A percentile compares a stretch with the other conserved stretches of the same genome.
These are phyloP conservation scores for Hyphodiscus hymeniophilus DNA, from an alignment of 495 filamentous ascomycete species.

Conservation along the genomic window DNA sequence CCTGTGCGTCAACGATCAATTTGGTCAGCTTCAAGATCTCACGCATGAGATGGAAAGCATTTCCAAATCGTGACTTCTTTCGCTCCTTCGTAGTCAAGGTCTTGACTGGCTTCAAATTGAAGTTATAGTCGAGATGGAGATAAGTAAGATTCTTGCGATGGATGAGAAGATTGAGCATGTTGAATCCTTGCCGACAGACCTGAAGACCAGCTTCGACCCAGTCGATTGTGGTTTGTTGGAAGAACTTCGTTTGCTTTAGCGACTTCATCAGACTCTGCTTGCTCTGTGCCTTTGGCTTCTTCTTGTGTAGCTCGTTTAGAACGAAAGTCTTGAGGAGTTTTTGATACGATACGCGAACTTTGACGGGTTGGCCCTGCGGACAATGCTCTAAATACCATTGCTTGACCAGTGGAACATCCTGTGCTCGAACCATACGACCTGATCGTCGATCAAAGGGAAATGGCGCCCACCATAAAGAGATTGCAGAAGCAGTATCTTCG, in stretches of 20 bases:
- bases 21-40: slow-evolving; percentile 98
- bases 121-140: slow-evolving; percentile 98
- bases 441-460: slow-evolving; percentile 93
- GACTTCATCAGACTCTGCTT: slow-evolving; percentile 88
- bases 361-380: slow-evolving; percentile 87
- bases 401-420: slow-evolving; percentile 96
- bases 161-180: slow-evolving; percentile 97
- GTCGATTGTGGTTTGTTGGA: slow-evolving; percentile 98
- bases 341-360: slow-evolving; percentile 98
- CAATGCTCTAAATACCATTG: slow-evolving; percentile 98
- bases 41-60: slow-evolving; percentile 98
- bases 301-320: slow-evolving; percentile 93
- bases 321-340: slow-evolving; percentile 96
- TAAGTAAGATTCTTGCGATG: slow-evolving; percentile 99
- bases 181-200: slow-evolving; percentile 97
- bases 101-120: slow-evolving; percentile 98
- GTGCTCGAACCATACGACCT: slow-evolving; percentile 94
- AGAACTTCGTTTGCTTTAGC: slow-evolving; percentile 94
- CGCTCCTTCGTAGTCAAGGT: slow-evolving; percentile 98
- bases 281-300: slow-evolving; percentile 86
- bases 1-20: slow-evolving; percentile 96
- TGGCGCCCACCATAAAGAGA: slow-evolving; percentile 96
- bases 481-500: slow-evolving; percentile 83
- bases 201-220: slow-evolving; percentile 99
- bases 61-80: slow-evolving; percentile 99